Percentiles rank a stretch among this genome's conserved stretches.
phyloP scores from a whole-genome alignment of 2,329 filamentous ascomycete genomes.

The Alternaria ventricosa region DNA sequence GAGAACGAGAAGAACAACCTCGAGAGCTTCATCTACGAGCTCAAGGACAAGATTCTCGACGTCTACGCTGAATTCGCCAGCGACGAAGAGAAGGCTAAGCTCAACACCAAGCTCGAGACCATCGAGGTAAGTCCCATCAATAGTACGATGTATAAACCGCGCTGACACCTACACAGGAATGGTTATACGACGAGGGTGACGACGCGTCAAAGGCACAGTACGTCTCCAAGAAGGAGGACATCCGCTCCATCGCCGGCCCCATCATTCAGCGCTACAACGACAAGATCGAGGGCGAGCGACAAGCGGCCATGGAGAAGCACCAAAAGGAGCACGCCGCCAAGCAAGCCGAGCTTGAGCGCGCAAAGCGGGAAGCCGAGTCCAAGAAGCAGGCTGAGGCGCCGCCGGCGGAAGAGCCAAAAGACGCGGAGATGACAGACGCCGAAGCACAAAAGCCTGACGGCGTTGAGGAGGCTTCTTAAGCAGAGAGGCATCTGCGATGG shows the following conservation, averaged over 20 bases:
- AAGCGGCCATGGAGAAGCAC: slow-evolving; percentile 69
- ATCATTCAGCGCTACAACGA: slow-evolving; percentile 95
- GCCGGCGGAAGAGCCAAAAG: slow-evolving; percentile 44
- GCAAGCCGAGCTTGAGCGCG: slow-evolving; percentile 72
- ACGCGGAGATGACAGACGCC: slow-evolving; percentile 68
- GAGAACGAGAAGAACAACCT: slow-evolving; percentile 99
- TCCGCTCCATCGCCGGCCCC: slow-evolving; percentile 86
- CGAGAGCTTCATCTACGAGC: slow-evolving; percentile 95
- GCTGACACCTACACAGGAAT: slow-evolving; percentile 69
- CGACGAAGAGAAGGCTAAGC: slow-evolving; percentile 89
- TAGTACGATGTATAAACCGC: background rate
- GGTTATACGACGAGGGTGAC: slow-evolving; percentile 97
- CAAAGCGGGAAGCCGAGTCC: slow-evolving; percentile 77
- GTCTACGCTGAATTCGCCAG: slow-evolving; percentile 86
- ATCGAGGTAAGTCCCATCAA: slow-evolving; percentile 73
- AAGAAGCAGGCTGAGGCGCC: slow-evolving; percentile 60
- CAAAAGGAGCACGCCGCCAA: slow-evolving; percentile 70
- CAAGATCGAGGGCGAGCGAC: slow-evolving; percentile 86
- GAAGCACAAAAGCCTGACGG: slow-evolving; percentile 50
- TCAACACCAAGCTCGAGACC: slow-evolving; percentile 81
- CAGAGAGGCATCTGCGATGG: slow-evolving; percentile 1
- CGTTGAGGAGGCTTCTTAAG: slow-evolving; percentile 45
- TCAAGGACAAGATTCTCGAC: slow-evolving; percentile 93
- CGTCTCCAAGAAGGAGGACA: slow-evolving; percentile 93
- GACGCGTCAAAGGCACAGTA: slow-evolving; percentile 94